Evolutionary conservation across 2,329 filamentous ascomycete genomes (phyloP), one percentile per base, ranked within the genome.

Genomic region (Penicillium sumatraense): DNA sequence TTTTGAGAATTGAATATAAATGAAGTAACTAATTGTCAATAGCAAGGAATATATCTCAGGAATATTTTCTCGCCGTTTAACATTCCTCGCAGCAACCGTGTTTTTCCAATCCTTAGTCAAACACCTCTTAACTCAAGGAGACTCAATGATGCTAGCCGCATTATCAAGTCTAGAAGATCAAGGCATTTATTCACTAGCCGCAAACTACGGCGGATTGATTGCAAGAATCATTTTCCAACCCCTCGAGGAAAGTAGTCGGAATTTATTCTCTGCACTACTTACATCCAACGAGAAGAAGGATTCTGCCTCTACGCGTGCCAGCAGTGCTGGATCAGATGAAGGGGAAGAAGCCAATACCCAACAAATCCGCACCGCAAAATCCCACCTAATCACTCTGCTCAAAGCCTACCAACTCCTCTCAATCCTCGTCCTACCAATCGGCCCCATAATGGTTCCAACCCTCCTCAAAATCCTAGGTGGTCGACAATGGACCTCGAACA

Each of bases 151-250:
- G 47, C 88, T 99, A 60, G 88, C 90, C 14, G 77, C 87, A 11
- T 81, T 98, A 54, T 88, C 93, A 6, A 86, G 87, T 0, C 83
- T 95, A 1, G 81, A 86, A 38, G 89, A 93, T 4, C 95, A 98
- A 77, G 95, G 95, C 13, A 87, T 91, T 31, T 99, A 98, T 69
- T 91, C 93, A 0, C 82, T 99, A 5, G 95, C 93, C 49, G 92
- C 92, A 66, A 99, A 98, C 74, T 99, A 95, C 71, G 95, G 95
- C 20, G 90, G 93, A 2, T 83, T 99, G 0, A 78, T 96, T 24
- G 95, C 95, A 0, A 86, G 95, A 3, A 85, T 98, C 60, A 78
- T 99, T 48, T 93, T 99, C 72, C 95, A 98, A 68, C 96, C 95
- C 7, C 86, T 99, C 56, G 95, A 99, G 74, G 96, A 99, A 75